Evolutionary conservation across 192 early-diverging fungal genomes (phyloP).

Genomic region (Chytriomyces confervae): DNA sequence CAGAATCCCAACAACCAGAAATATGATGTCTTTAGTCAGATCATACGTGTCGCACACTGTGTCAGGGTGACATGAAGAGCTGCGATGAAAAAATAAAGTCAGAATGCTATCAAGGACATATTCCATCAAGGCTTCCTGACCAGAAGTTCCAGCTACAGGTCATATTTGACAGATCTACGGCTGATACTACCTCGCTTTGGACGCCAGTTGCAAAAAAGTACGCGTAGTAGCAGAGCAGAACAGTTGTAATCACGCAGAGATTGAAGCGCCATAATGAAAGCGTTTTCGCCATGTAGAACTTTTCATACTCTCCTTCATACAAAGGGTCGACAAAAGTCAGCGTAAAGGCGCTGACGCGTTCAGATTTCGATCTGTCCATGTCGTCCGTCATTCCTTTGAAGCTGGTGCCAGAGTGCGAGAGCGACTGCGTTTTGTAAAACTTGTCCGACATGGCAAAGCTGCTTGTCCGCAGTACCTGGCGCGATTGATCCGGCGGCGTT

Average conservation of each 20-base stretch:
- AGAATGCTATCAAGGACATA: not conserved
- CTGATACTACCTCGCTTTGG: not conserved
- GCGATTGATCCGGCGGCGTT: constrained; percentile 18
- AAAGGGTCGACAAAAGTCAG: constrained; percentile 10
- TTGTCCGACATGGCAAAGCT: constrained; percentile 8
- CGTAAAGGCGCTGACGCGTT: not conserved
- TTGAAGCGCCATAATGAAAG: constrained; percentile 8
- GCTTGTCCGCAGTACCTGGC: constrained; percentile 11
- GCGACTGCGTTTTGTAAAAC: constrained; percentile 25
- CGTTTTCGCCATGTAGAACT: not conserved
- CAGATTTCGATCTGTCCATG: constrained; percentile 1
- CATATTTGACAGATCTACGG: no score
- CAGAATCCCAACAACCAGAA: constrained; percentile 42
- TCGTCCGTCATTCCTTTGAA: constrained; percentile 21
- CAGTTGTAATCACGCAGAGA: constrained; percentile 9
- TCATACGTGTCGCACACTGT: constrained; percentile 44
- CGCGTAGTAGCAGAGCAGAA: not conserved
- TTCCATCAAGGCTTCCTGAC: no score
- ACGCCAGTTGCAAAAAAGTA: constrained; percentile 23
- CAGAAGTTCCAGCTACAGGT: no score
- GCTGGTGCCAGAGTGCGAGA: constrained; percentile 10
- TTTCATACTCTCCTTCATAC: constrained; percentile 8
- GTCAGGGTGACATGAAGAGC: constrained; percentile 42
- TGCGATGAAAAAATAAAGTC: constrained; percentile 14
- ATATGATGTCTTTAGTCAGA: constrained; percentile 38